phyloP scores from a whole-genome alignment of 805 yeast genomes.

The Saccharomycopsis javanensis region DNA sequence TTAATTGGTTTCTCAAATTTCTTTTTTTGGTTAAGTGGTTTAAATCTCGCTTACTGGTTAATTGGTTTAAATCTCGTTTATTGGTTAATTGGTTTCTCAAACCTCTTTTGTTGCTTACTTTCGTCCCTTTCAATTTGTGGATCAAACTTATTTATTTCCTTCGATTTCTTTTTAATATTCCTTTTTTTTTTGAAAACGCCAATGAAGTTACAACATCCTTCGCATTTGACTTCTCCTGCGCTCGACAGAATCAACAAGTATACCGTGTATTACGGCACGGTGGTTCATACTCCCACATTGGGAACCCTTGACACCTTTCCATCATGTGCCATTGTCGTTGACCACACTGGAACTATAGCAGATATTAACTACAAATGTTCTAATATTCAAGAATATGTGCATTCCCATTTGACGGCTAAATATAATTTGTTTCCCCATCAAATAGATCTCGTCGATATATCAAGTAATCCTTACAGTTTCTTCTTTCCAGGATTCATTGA shows the following conservation, averaged over 20 bases:
- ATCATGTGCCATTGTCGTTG: constrained; percentile 46
- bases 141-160: no score
- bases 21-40: no score
- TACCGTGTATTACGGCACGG: constrained; percentile 56
- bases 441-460: constrained; percentile 26
- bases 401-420: neutral
- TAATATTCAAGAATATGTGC: constrained; percentile 6
- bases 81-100: no score
- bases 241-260: neutral
- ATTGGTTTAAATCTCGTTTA: no score
- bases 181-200: no score
- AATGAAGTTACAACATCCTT: neutral
- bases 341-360: constrained; percentile 42
- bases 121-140: no score
- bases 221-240: neutral
- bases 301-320: constrained; percentile 47
- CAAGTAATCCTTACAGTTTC: constrained; percentile 38
- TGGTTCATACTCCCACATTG: constrained; percentile 60
- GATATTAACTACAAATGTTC: constrained; percentile 24
- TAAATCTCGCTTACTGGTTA: no score
- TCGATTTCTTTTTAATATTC: no score
- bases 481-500: constrained; percentile 78
- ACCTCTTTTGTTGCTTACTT: no score
- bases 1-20: no score
- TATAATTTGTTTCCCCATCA: neutral